These are phyloP conservation scores for Strobilomyces dryophilus DNA, from an alignment of 768 basidiomycete species.

Conservation along the genomic window DNA sequence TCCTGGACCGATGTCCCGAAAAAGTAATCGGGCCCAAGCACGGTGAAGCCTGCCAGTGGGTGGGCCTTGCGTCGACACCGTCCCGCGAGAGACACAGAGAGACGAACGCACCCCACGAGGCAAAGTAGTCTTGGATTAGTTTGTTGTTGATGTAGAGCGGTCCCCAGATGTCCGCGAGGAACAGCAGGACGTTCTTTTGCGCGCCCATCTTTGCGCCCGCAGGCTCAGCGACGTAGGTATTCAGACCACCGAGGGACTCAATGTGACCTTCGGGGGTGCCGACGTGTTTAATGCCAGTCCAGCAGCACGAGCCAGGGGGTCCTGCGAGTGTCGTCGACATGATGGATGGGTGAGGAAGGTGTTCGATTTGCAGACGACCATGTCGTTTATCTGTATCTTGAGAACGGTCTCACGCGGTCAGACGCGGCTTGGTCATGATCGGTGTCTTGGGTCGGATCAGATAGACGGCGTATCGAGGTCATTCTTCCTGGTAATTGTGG, in stretches of 20 bases:
- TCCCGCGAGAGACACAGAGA: too few species aligned
- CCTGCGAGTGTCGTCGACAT: slow-evolving; percentile 37
- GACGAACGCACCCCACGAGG: slow-evolving; percentile 43
- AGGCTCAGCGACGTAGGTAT: slow-evolving; percentile 53
- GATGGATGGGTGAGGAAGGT: background rate
- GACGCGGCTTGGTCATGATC: too few species aligned
- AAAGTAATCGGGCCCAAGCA: slow-evolving; percentile 60
- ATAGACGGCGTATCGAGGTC: too few species aligned
- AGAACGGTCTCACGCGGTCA: background rate
- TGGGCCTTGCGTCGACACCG: background rate
- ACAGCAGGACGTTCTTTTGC: slow-evolving; percentile 47
- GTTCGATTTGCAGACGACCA: too few species aligned
- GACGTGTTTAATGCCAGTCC: slow-evolving; percentile 45
- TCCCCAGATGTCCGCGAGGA: slow-evolving; percentile 53
- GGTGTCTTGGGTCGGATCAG: too few species aligned
- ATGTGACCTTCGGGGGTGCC: slow-evolving; percentile 44
- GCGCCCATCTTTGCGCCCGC: slow-evolving; percentile 4
- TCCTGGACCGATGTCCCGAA: slow-evolving; percentile 42
- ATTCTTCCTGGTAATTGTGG: too few species aligned
- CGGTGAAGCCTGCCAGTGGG: slow-evolving; percentile 54
- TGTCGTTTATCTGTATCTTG: background rate
- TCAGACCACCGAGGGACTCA: slow-evolving; percentile 41
- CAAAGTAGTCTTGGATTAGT: slow-evolving; percentile 59
- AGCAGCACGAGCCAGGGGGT: slow-evolving; percentile 43
- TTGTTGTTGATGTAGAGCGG: slow-evolving; percentile 52